phyloP scores from a whole-genome alignment of 78 protist genomes.

The Trichosphaerium sp. region DNA sequence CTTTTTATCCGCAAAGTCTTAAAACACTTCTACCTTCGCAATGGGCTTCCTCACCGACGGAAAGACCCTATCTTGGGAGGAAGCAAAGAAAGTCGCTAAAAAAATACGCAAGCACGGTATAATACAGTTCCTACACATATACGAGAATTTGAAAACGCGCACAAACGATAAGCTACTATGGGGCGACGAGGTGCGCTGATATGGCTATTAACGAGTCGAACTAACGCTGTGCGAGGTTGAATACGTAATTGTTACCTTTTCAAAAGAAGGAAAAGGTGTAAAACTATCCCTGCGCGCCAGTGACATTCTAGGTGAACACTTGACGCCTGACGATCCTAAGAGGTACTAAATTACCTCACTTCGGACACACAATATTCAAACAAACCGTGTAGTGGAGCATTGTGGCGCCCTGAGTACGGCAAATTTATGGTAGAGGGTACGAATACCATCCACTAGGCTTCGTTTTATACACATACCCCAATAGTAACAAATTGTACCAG shows the following conservation, averaged over 20 bases:
- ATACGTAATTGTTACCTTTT: slow-evolving; percentile 33
- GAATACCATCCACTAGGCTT: no score
- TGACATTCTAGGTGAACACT: slow-evolving; percentile 19
- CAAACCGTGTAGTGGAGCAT: no score
- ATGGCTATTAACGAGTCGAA: not conserved
- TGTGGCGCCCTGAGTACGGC: slow-evolving; percentile 91
- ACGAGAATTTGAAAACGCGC: slow-evolving; percentile 12
- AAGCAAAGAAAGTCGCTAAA: slow-evolving; percentile 7
- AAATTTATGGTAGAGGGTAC: slow-evolving; percentile 81
- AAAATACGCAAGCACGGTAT: slow-evolving; percentile 69
- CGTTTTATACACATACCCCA: no score
- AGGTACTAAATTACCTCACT: not conserved
- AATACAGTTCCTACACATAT: slow-evolving; percentile 64
- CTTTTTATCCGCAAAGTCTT: no score
- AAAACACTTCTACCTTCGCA: not conserved
- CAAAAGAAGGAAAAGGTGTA: not conserved
- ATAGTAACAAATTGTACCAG: not conserved
- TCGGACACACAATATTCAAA: not conserved
- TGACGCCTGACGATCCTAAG: not conserved
- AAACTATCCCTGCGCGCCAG: slow-evolving; percentile 39
- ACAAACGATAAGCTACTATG: slow-evolving; percentile 39
- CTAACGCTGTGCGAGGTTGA: slow-evolving; percentile 39
- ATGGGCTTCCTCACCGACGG: slow-evolving; percentile 66
- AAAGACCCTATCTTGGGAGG: slow-evolving; percentile 47
- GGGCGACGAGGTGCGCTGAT: slow-evolving; percentile 69